Evolutionary conservation across 2,329 filamentous ascomycete species (phyloP), one percentile per base, ranked within the genome.

Genomic region (Cercospora berteroae): DNA sequence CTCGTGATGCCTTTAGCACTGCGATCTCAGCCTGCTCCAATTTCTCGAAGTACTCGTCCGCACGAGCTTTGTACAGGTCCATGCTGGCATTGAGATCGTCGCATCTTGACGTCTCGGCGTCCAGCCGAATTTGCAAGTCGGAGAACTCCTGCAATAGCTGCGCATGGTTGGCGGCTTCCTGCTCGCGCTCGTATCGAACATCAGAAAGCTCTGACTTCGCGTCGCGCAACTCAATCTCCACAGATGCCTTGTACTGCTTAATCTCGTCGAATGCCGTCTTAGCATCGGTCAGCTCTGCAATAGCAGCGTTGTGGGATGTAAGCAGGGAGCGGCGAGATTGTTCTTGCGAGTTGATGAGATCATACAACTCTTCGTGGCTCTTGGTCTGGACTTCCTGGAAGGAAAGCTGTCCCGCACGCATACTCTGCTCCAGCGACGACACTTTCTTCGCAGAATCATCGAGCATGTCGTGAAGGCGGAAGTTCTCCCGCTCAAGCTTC

Each of bases 41-140:
- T 80, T 97, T 97, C 83, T 89, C 91, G 81, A 97, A 99, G 80
- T 99, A 98, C 77, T 98, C 94, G 76, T 98, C 93, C 4, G 94
- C 91, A 52, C 94, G 89, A 70, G 88, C 89, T 85, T 96, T 97
- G 84, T 98, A 99, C 69, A 97, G 82, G 68, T 88, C 89, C 50
- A 98, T 85, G 78, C 91, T 96, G 3, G 93, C 90, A 7, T 88
- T 89, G 55, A 97, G 89, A 78, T 99, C 94, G 29, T 89, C 87
- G 29, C 94, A 85, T 78, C 91, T 94, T 0, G 93, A 96, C 0
- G 89, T 88, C 80, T 98, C 95, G 5, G 91, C 90, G 77, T 98
- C 95, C 16, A 98, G 86, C 56, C 93, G 88, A 73, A 98, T 97
- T 76, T 98, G 95, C 59, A 98, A 84, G 75, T 98, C 95, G 1